phyloP scores from a whole-genome alignment of 1,284 basidiomycete genomes.

The Ceraceosorus bombacis region DNA sequence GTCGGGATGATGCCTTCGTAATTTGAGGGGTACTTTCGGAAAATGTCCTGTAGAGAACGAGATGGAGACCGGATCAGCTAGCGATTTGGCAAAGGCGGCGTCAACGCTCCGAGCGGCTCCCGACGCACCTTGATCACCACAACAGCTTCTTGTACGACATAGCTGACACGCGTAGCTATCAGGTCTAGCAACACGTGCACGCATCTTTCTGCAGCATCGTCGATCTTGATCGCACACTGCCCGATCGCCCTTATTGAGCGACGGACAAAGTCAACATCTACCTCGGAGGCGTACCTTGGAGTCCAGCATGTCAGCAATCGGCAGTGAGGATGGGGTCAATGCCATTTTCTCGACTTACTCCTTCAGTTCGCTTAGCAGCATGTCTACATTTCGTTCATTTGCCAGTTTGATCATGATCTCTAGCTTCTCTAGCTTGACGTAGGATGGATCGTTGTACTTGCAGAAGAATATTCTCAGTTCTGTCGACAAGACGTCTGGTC shows the following conservation, averaged over 20 bases:
- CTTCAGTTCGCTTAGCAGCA: slow-evolving; percentile 86
- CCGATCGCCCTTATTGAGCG: slow-evolving; percentile 91
- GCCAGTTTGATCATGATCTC: slow-evolving; percentile 97
- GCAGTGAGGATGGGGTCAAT: background rate
- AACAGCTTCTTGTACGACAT: slow-evolving; percentile 95
- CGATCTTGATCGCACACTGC: slow-evolving; percentile 90
- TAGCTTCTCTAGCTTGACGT: slow-evolving; percentile 95
- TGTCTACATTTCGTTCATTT: slow-evolving; percentile 83
- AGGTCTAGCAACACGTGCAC: slow-evolving; percentile 86
- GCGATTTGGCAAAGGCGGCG: background rate
- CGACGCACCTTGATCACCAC: slow-evolving; percentile 84
- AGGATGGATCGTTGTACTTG: slow-evolving; percentile 98
- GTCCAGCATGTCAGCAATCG: background rate
- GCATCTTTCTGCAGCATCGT: slow-evolving; percentile 83
- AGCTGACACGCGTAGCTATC: slow-evolving; percentile 84
- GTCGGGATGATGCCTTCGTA: slow-evolving; percentile 96
- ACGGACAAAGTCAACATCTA: slow-evolving; percentile 95
- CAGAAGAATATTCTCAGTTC: slow-evolving; percentile 99
- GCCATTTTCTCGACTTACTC: slow-evolving; percentile 58
- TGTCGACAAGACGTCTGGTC: slow-evolving; percentile 76
- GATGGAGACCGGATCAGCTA: background rate
- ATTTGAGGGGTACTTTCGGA: slow-evolving; percentile 92
- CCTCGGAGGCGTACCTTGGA: slow-evolving; percentile 81
- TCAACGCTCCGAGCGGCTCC: background rate
- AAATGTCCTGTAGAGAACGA: slow-evolving; percentile 66